These are phyloP conservation scores for Anthostomella pinea DNA, from an alignment of 2,329 filamentous ascomycete genomes.

Conservation along the genomic window DNA sequence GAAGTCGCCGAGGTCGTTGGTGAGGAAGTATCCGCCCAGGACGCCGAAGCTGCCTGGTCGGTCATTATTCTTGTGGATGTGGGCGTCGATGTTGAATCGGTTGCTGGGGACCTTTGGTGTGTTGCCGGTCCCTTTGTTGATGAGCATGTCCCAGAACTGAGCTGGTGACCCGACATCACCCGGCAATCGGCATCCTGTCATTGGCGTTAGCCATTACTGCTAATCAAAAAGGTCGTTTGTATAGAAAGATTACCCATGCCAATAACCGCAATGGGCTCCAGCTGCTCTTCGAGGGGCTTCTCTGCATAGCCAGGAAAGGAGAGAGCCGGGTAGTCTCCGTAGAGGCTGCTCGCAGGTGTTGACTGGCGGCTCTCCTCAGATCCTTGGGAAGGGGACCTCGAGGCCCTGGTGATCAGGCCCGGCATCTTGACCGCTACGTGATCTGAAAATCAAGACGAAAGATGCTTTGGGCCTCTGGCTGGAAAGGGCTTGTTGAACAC, in stretches of 20 bases:
- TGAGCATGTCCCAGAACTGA: slow-evolving; percentile 16
- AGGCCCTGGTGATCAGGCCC: too few species aligned
- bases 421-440: too few species aligned
- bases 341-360: background rate
- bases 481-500: too few species aligned
- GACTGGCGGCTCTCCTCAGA: too few species aligned
- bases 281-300: slow-evolving; percentile 14
- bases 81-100: slow-evolving; percentile 16
- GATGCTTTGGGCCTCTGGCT: too few species aligned
- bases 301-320: slow-evolving; percentile 13
- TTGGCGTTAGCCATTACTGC: background rate
- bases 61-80: slow-evolving; percentile 9
- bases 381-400: too few species aligned
- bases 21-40: slow-evolving; percentile 6
- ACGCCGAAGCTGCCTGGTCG: slow-evolving; percentile 10
- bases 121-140: slow-evolving; percentile 13
- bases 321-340: slow-evolving; percentile 9
- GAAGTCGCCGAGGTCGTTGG: slow-evolving; percentile 1
- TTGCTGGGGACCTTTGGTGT: slow-evolving; percentile 16
- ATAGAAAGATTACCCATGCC: slow-evolving; percentile 16
- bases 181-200: slow-evolving; percentile 15
- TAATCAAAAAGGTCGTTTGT: background rate
- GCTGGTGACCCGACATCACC: slow-evolving; percentile 12
- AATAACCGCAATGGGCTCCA: slow-evolving; percentile 19
- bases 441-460: too few species aligned